phyloP scores from a whole-genome alignment of 495 filamentous ascomycete genomes.

The Neurospora discreta region DNA sequence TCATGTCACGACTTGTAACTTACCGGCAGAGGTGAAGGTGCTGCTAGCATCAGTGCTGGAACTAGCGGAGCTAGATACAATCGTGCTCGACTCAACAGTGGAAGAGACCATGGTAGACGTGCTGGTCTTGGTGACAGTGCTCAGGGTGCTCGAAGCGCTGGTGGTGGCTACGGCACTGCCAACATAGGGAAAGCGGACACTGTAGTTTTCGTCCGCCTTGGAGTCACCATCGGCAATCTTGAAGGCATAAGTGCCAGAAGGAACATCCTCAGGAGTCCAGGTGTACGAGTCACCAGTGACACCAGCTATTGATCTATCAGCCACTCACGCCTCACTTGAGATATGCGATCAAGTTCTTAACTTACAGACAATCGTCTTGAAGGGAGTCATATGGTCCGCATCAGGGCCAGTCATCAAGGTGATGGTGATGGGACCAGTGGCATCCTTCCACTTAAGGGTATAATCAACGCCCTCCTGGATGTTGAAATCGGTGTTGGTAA shows the following conservation, averaged over 20 bases:
- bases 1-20: neutral
- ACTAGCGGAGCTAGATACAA: slow-evolving; percentile 5
- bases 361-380: slow-evolving; percentile 24
- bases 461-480: slow-evolving; percentile 28
- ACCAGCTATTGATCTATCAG: slow-evolving; percentile 18
- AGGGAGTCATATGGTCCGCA: slow-evolving; percentile 21
- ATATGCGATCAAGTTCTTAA: neutral
- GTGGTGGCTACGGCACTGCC: slow-evolving; percentile 18
- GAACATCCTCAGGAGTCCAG: slow-evolving; percentile 19
- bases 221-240: slow-evolving; percentile 22
- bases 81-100: slow-evolving; percentile 8
- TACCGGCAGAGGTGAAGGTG: slow-evolving; percentile 3
- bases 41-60: slow-evolving; percentile 5
- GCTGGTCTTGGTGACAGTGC: slow-evolving; percentile 14
- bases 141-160: slow-evolving; percentile 14
- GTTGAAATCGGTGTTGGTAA: slow-evolving; percentile 32
- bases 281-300: slow-evolving; percentile 22
- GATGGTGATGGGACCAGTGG: slow-evolving; percentile 28
- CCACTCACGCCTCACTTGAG: neutral
- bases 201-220: slow-evolving; percentile 30
- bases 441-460: slow-evolving; percentile 30
- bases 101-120: slow-evolving; percentile 6
- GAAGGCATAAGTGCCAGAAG: slow-evolving; percentile 34
- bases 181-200: slow-evolving; percentile 21
- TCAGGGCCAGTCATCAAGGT: slow-evolving; percentile 24